These are phyloP conservation scores for Ustilago curta DNA, from an alignment of 1,284 basidiomycete species.

Conservation along the genomic window DNA sequence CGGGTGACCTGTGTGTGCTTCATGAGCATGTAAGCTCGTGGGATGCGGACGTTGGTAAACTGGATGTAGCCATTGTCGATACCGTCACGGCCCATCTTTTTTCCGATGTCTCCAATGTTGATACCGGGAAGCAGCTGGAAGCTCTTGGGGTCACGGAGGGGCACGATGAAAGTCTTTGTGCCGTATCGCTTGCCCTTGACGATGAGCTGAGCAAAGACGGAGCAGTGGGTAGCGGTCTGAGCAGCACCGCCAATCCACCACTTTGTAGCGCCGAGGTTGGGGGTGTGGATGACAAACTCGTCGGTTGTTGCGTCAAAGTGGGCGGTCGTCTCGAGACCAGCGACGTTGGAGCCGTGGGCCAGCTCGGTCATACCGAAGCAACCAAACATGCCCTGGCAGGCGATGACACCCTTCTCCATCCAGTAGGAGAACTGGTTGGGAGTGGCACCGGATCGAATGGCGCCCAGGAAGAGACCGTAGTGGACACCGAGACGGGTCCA, in stretches of 20 bases:
- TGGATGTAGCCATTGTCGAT: conserved; percentile 71
- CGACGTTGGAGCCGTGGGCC: conserved; percentile 74
- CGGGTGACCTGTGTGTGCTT: conserved; percentile 74
- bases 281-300: conserved; percentile 75
- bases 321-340: conserved; percentile 74
- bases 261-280: conserved; percentile 68
- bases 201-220: conserved; percentile 74
- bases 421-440: conserved; percentile 72
- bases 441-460: conserved; percentile 62
- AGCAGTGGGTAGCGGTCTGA: conserved; percentile 74
- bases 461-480: conserved; percentile 73
- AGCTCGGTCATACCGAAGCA: conserved; percentile 75
- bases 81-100: conserved; percentile 75
- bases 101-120: conserved; percentile 75
- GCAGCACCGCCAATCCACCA: conserved; percentile 74
- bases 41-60: conserved; percentile 74
- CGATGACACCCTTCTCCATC: conserved; percentile 74
- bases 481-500: conserved; percentile 74
- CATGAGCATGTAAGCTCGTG: conserved; percentile 75
- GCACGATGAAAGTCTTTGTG: conserved; percentile 75
- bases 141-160: conserved; percentile 73
- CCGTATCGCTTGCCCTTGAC: conserved; percentile 74
- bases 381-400: conserved; percentile 73
- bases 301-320: conserved; percentile 73
- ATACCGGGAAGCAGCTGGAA: conserved; percentile 71